Evolutionary conservation across 257 asterid species (phyloP), one percentile per base, ranked within the genome.

Genomic region (Catharanthus roseus): DNA sequence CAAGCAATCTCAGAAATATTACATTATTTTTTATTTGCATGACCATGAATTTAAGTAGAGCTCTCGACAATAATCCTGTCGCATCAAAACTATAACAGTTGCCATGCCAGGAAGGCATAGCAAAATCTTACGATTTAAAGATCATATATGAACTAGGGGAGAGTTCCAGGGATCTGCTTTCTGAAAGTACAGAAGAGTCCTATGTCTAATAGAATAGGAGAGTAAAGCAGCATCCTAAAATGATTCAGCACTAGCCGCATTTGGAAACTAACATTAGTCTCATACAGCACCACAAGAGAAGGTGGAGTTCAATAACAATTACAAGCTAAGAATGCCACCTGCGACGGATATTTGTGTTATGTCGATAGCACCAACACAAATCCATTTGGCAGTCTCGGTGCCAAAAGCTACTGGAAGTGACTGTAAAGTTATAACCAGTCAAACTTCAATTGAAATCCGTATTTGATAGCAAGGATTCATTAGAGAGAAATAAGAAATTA

Each of bases 391-490:
- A 77, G 96, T 76, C 82, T 93, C 99, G 64, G 83, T 68, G 68
- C 99, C 99, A 80, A 93, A 93, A 75, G 97, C 99, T 72, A 91
- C 99, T 2, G 96, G 99, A 51, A 93, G 91, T 19, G 99, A 93
- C 97, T 93, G 89, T 19, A 78, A 73, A 28, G n/a, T 68, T 36
- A 49, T 29, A 41, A 39, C 39, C 62, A 72, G 67, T 62, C 16
- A 66, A 16, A 72, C 68, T 60, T 71, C 55, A 62, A 67, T 62
- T 21, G 53, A 31, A 72, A 70, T 24, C 28, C 29, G 67, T 51
- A 61, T 28, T n/a, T 68, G 11, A 70, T 33, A 36, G 21, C 31
- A 26, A 50, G 53, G 10, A 39, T 74, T 66, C 18, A 24, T 58
- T 23, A 19, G 41, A 42, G 41, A 31, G 58, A 34, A 19, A 12